Evolutionary conservation across 2,329 filamentous ascomycete species (phyloP), one percentile per base, ranked within the genome.

Genomic region (Aspergillus pseudonomiae): DNA sequence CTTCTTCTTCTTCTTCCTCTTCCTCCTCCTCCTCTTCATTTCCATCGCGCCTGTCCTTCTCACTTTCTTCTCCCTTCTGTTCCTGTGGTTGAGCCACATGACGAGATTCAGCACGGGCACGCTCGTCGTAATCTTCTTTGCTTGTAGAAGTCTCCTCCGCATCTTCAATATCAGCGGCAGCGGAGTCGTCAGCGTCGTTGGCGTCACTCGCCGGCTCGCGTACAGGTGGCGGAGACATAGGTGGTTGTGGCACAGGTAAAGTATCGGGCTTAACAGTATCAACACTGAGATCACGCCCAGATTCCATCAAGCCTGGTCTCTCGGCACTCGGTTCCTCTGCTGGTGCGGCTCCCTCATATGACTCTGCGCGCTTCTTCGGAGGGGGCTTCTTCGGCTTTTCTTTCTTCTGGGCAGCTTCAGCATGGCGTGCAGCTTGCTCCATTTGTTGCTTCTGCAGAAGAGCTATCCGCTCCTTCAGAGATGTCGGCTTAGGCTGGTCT

Each of bases 391-490:
- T 96, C 12, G 92, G 89, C 79, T 96, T 97, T 72, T 96, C 93
- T 77, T 96, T 94, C 81, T 91, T 96, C 61, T 89, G 84, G 24
- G 85, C 84, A 19, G 90, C 87, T 43, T 95, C 92, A 9, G 91
- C 91, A 78, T 94, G 91, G 59, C 94, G 86, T 66, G 90, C 86
- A 6, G 94, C 92, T 75, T 95, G 92, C 74, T 98, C 95, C 75
- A 92, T 83, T 78, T 99, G 95, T 77, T 98, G 93, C 75, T 92
- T 94, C 77, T 99, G 95, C 19, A 99, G 83, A 59, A 97, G 82
- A 32, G 95, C 95, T 80, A 99, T 97, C 66, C 95, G 88, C 77
- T 99, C 95, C 79, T 98, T 99, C 65, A 99, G 78, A 70, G 92
- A 97, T 61, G 93, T 91, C 28, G 94, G 93, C 79, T 98, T 97